Percentiles rank a stretch among this genome's conserved stretches.
Conservation (phyloP, 1,284 basidiomycete genomes). For the Cryptococcus sp. region DNA sequence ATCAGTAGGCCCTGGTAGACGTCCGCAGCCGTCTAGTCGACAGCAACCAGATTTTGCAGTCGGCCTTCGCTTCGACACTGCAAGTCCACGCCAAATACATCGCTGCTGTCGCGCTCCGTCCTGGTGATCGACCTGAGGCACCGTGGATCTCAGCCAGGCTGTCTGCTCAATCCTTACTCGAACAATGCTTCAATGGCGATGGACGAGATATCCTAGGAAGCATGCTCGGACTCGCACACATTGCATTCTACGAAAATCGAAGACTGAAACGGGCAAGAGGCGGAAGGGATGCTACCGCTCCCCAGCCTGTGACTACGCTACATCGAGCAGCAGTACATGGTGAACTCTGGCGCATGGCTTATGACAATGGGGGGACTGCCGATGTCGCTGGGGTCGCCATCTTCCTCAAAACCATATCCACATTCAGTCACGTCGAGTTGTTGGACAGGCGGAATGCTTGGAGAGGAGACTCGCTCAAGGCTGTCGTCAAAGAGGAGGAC, state of each 20-base stretch:
- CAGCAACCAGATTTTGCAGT: slow-evolving; percentile 4
- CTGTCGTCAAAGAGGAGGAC: slow-evolving; percentile 35
- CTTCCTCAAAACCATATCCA: slow-evolving; percentile 58
- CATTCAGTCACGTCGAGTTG: slow-evolving; percentile 62
- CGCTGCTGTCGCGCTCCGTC: slow-evolving; percentile 58
- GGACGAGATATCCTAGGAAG: slow-evolving; percentile 33
- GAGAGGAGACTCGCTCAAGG: slow-evolving; percentile 33
- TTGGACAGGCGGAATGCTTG: slow-evolving; percentile 49
- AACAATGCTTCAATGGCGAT: slow-evolving; percentile 43
- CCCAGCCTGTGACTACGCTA: slow-evolving; percentile 21
- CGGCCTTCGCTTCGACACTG: slow-evolving; percentile 29
- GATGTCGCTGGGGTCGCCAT: slow-evolving; percentile 59
- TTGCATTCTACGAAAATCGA: slow-evolving; percentile 25
- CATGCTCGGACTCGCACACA: slow-evolving; percentile 28
- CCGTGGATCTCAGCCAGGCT: slow-evolving; percentile 32
- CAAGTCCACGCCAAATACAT: slow-evolving; percentile 51
- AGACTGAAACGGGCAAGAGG: slow-evolving; percentile 15
- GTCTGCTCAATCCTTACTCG: slow-evolving; percentile 42
- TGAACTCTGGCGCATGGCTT: slow-evolving; percentile 66
- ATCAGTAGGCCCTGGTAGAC: slow-evolving; percentile 9
- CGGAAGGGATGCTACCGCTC: slow-evolving; percentile 9
- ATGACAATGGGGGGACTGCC: slow-evolving; percentile 56
- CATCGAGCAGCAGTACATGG: slow-evolving; percentile 49
- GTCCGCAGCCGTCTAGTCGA: slow-evolving; percentile 4
- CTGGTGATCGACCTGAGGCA: slow-evolving; percentile 38